These are phyloP conservation scores for Penicillium manginii DNA, from an alignment of 495 filamentous ascomycete species.

Conservation along the genomic window DNA sequence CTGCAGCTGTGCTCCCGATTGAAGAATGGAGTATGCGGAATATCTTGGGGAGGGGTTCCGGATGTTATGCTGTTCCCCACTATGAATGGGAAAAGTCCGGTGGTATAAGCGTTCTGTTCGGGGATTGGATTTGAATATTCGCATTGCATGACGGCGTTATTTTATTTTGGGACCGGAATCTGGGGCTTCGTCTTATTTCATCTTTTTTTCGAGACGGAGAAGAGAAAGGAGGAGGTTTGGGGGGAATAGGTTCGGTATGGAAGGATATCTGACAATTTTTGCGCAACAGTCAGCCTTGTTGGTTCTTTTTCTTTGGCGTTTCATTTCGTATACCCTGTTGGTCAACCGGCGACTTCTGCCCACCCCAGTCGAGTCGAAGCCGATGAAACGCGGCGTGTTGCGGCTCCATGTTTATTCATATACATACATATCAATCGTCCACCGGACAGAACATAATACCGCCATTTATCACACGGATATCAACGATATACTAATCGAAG, in stretches of 20 bases:
- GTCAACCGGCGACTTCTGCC: background rate
- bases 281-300: background rate
- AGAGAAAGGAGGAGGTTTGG: background rate
- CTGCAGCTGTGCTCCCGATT: constrained; percentile 1
- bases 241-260: background rate
- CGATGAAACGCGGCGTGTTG: background rate
- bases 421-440: background rate
- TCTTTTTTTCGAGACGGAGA: background rate
- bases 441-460: background rate
- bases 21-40: constrained; percentile 33
- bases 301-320: background rate
- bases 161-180: background rate
- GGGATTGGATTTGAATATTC: background rate
- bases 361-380: background rate
- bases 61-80: constrained; percentile 50
- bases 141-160: constrained; percentile 9
- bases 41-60: constrained; percentile 40
- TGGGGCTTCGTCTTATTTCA: background rate
- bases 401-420: background rate
- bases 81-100: constrained; percentile 29
- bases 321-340: background rate
- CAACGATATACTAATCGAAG: background rate
- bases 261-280: background rate
- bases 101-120: background rate
- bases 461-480: background rate